Conservation (phyloP, 2,329 filamentous ascomycete species). For the Amauroascus niger region DNA sequence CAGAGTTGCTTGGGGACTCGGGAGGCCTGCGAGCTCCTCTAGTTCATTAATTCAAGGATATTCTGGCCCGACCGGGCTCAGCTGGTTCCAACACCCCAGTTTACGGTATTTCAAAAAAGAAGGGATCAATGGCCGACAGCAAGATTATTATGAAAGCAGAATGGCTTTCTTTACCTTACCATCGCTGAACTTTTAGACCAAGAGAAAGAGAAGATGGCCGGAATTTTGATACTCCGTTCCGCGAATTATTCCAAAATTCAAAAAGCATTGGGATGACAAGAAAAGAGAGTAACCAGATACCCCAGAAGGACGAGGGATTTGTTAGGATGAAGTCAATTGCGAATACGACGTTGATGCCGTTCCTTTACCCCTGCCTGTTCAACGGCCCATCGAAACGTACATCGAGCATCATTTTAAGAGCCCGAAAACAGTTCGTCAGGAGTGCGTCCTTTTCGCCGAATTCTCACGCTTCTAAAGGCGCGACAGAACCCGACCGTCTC, state of each 20-base stretch:
- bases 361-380: conserved; percentile 28
- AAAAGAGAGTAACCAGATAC: neutral
- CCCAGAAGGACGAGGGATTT: neutral
- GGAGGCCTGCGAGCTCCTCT: too few species aligned
- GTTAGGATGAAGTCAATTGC: conserved; percentile 1
- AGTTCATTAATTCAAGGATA: too few species aligned
- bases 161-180: too few species aligned
- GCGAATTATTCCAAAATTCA: neutral
- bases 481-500: conserved; percentile 45
- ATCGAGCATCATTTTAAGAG: too few species aligned
- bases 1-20: too few species aligned
- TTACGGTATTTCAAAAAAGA: too few species aligned
- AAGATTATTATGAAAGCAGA: too few species aligned
- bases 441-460: conserved; percentile 8
- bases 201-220: too few species aligned
- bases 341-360: conserved; percentile 23
- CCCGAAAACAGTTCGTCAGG: conserved; percentile 3
- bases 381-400: conserved; percentile 9
- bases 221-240: neutral
- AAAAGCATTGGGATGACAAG: neutral
- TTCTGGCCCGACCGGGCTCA: too few species aligned
- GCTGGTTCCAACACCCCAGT: too few species aligned
- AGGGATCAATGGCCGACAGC: too few species aligned
- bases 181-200: too few species aligned
- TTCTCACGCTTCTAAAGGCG: neutral